Conservation (phyloP, 768 basidiomycete genomes). For the Pisolithus marmoratus region DNA sequence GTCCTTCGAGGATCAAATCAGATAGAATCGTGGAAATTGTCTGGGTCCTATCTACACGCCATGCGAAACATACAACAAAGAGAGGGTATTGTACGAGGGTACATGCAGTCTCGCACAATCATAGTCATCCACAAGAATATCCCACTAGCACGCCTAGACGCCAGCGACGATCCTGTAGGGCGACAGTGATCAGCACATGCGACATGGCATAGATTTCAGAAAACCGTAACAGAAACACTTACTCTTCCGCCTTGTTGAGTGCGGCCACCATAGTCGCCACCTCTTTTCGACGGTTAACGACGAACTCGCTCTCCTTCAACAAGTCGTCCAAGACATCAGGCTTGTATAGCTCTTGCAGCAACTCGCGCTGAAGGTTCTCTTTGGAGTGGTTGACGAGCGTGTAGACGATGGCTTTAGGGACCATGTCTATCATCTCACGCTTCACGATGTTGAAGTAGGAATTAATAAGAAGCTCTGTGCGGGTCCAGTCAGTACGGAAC, state of each 20-base stretch:
- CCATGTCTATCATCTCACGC: conserved; percentile 99
- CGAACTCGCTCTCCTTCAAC: conserved; percentile 89
- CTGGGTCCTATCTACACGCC: conserved; percentile 12
- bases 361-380: conserved; percentile 89
- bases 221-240: conserved; percentile 40
- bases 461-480: conserved; percentile 83
- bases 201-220: not conserved
- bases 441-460: conserved; percentile 99
- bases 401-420: conserved; percentile 90
- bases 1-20: not conserved
- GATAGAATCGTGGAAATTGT: not conserved
- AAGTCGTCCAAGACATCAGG: conserved; percentile 93
- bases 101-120: not conserved
- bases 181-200: conserved; percentile 7
- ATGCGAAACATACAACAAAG: conserved; percentile 16
- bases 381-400: conserved; percentile 92
- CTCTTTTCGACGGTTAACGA: conserved; percentile 89
- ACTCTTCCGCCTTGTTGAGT: conserved; percentile 96
- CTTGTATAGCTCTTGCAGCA: conserved; percentile 95
- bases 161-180: conserved; percentile 55
- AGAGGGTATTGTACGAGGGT: conserved; percentile 26
- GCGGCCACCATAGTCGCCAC: conserved; percentile 90
- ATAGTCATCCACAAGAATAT: not conserved
- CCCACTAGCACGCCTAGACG: conserved; percentile 32
- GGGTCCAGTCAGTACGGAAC: not conserved